A percentile compares a stretch with the other conserved stretches of the same genome.
Evolutionary conservation across 805 yeast species (phyloP).

Genomic region (Helenozyma baotianmanensis): DNA sequence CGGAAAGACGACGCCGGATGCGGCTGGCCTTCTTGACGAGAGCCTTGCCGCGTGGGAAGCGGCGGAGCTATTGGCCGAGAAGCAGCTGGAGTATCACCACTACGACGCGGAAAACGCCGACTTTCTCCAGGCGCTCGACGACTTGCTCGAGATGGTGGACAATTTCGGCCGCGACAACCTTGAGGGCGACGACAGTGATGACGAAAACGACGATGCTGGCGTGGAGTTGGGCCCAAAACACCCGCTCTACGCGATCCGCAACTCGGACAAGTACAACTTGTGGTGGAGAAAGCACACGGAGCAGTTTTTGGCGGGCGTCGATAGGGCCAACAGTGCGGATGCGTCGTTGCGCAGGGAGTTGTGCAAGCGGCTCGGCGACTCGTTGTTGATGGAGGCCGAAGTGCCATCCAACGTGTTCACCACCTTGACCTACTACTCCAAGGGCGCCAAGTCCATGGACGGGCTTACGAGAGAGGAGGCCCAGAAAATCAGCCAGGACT

Average conservation of each 20-base stretch:
- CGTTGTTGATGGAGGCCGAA: slow-evolving; percentile 62
- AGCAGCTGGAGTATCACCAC: slow-evolving; percentile 22
- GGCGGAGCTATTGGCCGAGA: slow-evolving; percentile 32
- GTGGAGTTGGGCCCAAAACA: slow-evolving; percentile 39
- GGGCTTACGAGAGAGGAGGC: slow-evolving; percentile 41
- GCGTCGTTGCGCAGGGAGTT: slow-evolving; percentile 33
- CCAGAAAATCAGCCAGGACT: slow-evolving; percentile 43
- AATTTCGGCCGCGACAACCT: slow-evolving; percentile 54
- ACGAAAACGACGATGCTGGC: slow-evolving; percentile 30
- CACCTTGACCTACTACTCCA: slow-evolving; percentile 50
- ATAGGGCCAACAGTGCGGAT: slow-evolving; percentile 15
- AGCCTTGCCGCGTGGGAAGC: slow-evolving; percentile 44
- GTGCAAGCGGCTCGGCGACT: slow-evolving; percentile 54
- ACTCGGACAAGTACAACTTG: slow-evolving; percentile 41
- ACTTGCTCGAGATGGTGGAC: slow-evolving; percentile 60
- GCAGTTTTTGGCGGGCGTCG: slow-evolving; percentile 28
- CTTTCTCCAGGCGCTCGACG: slow-evolving; percentile 57
- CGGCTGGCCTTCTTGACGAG: slow-evolving; percentile 40
- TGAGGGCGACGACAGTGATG: slow-evolving; percentile 52
- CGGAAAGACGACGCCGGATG: slow-evolving; percentile 22
- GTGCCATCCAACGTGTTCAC: slow-evolving; percentile 52
- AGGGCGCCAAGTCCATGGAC: slow-evolving; percentile 24
- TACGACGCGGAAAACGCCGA: slow-evolving; percentile 44
- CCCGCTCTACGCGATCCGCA: slow-evolving; percentile 46
- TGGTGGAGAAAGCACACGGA: slow-evolving; percentile 53